Evolutionary conservation across 2,329 filamentous ascomycete species (phyloP), one percentile per base, ranked within the genome.

Genomic region (Fusarium cyanostomum): DNA sequence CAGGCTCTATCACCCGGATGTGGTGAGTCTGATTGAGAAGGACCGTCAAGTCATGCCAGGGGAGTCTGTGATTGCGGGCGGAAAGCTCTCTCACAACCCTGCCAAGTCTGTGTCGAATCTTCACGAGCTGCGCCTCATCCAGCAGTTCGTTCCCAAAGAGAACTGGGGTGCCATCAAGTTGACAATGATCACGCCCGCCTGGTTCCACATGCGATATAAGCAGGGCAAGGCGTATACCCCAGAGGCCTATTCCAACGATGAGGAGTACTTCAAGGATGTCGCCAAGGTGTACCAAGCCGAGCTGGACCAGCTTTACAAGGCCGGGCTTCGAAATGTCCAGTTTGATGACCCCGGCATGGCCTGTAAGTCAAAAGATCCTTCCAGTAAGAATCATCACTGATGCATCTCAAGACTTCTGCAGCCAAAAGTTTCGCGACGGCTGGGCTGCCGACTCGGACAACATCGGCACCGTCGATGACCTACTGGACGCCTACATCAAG

Each of bases 401-500:
- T 57, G 33, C 10, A 38, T 12, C 4, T n/a, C 1, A 52, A 89
- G 87, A 92, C 74, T 92, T 92, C 76, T 92, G 89, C 77, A 89
- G 86, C 16, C 81, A 89, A 55, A 86, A 88, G 73, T 92, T 92
- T 84, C 83, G 90, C 31, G 78, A 84, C 43, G 89, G 89, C 13
- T 92, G 89, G 86, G 84, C 85, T 51, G 83, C 84, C 12, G 90
- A 92, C 72, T 77, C 82, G 43, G 82, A 87, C 68, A 92, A 93
- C 73, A 84, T 84, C 50, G 86, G 87, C 74, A 85, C 85, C 2
- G 85, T 89, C 7, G 89, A 76, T n/a, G 86, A 89, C 66, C 86
- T 92, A 39, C 84, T 94, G 18, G 88, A 92, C 67, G 85, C 88
- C 26, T 94, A 94, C 77, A 90, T 94, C 74, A 81, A 84, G 60